Evolutionary conservation across 768 basidiomycete species (phyloP).

Genomic region (Tremella fuciformis): DNA sequence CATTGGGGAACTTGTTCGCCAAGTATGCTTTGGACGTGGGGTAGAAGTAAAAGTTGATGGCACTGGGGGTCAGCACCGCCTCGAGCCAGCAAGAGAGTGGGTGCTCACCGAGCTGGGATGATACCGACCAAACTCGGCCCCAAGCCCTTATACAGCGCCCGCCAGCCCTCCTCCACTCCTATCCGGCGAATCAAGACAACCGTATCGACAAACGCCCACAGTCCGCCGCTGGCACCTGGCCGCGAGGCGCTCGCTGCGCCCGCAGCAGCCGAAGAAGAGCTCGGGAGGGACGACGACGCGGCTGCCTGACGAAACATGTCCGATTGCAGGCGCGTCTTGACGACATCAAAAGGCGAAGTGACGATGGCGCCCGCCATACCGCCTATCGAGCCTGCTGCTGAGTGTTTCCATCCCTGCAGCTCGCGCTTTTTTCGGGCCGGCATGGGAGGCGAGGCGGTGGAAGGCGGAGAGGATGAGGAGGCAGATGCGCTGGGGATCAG

Average conservation of each 20-base stretch:
- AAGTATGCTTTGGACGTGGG: constrained; percentile 93
- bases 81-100: not conserved
- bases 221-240: constrained; percentile 57
- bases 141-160: constrained; percentile 89
- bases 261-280: constrained; percentile 35
- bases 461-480: too few relatives aligned
- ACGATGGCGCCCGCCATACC: constrained; percentile 97
- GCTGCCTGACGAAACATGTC: constrained; percentile 63
- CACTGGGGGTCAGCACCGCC: constrained; percentile 48
- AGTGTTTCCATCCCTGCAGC: constrained; percentile 44
- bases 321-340: constrained; percentile 91
- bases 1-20: constrained; percentile 64
- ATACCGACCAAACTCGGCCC: constrained; percentile 92
- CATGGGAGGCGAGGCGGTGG: not conserved
- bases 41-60: constrained; percentile 97
- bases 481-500: too few relatives aligned
- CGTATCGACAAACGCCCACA: constrained; percentile 95
- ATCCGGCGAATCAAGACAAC: constrained; percentile 75
- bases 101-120: constrained; percentile 70
- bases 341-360: constrained; percentile 96
- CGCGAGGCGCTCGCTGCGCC: constrained; percentile 52
- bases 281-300: constrained; percentile 4
- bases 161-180: constrained; percentile 78
- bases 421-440: constrained; percentile 21
- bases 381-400: constrained; percentile 58